These are phyloP conservation scores for Aspergillus pseudotamarii DNA, from an alignment of 2,329 filamentous ascomycete species.

Conservation along the genomic window DNA sequence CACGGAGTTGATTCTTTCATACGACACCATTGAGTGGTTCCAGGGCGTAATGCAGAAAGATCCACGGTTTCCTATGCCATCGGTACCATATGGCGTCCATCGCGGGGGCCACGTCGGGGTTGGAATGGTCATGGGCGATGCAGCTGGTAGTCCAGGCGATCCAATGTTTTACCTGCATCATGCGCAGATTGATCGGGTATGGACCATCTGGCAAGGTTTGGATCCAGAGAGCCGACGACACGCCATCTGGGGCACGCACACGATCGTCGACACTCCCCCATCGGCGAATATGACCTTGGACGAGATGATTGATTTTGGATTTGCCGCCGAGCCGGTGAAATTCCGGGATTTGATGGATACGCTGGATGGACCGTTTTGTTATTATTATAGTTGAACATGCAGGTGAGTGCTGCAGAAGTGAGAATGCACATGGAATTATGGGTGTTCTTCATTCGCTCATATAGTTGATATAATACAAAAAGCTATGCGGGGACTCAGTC, in stretches of 20 bases:
- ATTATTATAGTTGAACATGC: slow-evolving; percentile 6
- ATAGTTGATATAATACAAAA: neutral
- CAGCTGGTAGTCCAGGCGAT: slow-evolving; percentile 10
- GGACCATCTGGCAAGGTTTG: slow-evolving; percentile 12
- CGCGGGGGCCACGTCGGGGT: slow-evolving; percentile 6
- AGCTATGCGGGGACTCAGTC: neutral
- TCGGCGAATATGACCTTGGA: slow-evolving; percentile 13
- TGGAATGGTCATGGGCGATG: slow-evolving; percentile 9
- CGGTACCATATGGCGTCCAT: slow-evolving; percentile 1
- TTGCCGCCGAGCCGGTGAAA: neutral
- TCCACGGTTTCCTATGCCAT: neutral
- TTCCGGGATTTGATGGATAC: slow-evolving; percentile 11
- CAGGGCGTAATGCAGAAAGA: slow-evolving; percentile 8
- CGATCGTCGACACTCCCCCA: neutral
- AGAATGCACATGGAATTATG: neutral
- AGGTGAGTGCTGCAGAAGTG: too few species aligned
- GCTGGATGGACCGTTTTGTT: slow-evolving; percentile 1
- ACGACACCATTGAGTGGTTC: slow-evolving; percentile 10
- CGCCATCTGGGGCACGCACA: slow-evolving; percentile 9
- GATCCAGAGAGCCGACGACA: slow-evolving; percentile 4
- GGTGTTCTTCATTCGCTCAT: neutral
- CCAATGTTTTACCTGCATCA: slow-evolving; percentile 17
- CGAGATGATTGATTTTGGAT: slow-evolving; percentile 8
- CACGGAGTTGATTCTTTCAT: slow-evolving; percentile 6
- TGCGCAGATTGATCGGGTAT: slow-evolving; percentile 14